Evolutionary conservation across 2,329 filamentous ascomycete genomes (phyloP), one percentile per base, ranked within the genome.

Genomic region (Epichloe glyceriae): DNA sequence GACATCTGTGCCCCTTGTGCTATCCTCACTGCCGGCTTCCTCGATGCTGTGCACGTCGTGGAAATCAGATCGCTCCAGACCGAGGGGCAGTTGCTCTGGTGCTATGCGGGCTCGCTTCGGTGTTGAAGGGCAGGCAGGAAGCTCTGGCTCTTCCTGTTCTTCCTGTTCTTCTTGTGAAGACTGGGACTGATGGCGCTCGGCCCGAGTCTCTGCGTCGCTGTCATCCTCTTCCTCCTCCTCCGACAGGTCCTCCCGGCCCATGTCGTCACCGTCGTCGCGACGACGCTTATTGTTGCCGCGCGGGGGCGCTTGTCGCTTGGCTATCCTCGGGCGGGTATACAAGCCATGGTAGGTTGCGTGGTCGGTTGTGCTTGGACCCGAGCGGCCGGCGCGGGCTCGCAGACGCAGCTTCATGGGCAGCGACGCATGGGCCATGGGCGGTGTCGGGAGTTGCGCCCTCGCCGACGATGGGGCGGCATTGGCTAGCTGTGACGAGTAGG

Each of bases 31-130:
- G 38, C 52, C 59, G 49, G 59, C 58, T 50, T 57, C 59, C n/a
- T 59, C 61, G 44, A 53, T 62, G 51, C 61, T 55, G 56, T 74
- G 68, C 35, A 80, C 61, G 43, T 64, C 64, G 64, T 83, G 78
- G 58, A 76, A 83, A 62, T 83, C 79, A 37, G 70, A 64, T 30
- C 78, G 73, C 54, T 73, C 77, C 11, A 83, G 71, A 4, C 80
- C 80, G 1, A 81, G 70, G 5, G 80, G 80, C 0, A 83, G 63
- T n/a, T 72, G 68, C 57, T 78, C 77, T 2, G 80, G 80, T 33
- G 79, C 79, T 50, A 82, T 74, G 56, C 78, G 76, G 53, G 74
- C 70, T 50, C 79, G 74, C 64, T 81, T 82, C 0, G 80, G 80
- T 8, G 80, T 83, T 43, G 72, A 69, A 3, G 73, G 75, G 40